Percentiles rank a stretch among this genome's conserved stretches.
Evolutionary conservation across 331 rosid genomes (phyloP).

Genomic region (Cydonia oblonga): DNA sequence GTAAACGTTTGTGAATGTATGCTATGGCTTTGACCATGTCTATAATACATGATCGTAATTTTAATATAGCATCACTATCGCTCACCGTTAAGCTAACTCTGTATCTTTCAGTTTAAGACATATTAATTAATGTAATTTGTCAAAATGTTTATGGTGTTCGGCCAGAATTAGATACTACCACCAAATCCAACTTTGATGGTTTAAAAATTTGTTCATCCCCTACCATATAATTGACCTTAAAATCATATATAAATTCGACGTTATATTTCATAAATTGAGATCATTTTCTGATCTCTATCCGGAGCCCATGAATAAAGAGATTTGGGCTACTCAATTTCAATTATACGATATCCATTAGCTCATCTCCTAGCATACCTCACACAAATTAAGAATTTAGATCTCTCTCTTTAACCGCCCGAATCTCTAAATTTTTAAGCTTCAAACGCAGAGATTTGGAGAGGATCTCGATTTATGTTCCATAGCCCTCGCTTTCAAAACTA

Average conservation of each 20-base stretch:
- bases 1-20: no score
- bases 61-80: no score
- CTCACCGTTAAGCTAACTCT: no score
- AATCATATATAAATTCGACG: neutral
- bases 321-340: no score
- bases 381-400: no score
- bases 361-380: no score
- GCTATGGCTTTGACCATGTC: no score
- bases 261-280: no score
- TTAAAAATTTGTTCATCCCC: no score
- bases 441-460: rapidly evolving
- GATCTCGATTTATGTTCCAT: neutral
- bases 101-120: neutral
- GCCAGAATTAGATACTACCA: neutral
- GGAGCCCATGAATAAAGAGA: no score
- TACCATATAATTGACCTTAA: neutral
- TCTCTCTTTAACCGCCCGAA: rapidly evolving
- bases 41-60: no score
- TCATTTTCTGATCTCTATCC: rapidly evolving
- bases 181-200: neutral
- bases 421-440: rapidly evolving
- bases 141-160: neutral
- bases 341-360: rapidly evolving
- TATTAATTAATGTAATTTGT: neutral
- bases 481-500: neutral